Evolutionary conservation across 1,139 yeast species (phyloP), one percentile per base, ranked within the genome.

Genomic region (Candida sp.): DNA sequence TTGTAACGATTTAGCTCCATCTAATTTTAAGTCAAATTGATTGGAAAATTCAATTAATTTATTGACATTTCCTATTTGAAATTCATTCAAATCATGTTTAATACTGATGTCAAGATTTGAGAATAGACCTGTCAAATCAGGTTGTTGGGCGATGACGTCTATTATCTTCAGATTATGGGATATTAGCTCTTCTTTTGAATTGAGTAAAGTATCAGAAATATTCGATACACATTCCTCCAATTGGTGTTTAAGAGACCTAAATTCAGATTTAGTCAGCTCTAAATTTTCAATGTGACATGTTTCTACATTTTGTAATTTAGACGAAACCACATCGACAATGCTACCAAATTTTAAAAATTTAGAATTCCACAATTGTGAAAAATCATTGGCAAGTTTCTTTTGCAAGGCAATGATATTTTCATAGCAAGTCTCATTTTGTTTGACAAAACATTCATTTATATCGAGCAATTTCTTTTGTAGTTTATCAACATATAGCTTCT

Each of bases 401-500:
- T 25, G 29, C 11, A 7, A 11, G 7, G 29, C 7, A 11, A 25
- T 25, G 29, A 25, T 25, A 25, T 25, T 25, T 7, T 11, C 29
- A 25, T 8, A 25, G 29, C 7, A 25, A 25, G 7, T 11, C 29
- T 25, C 29, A 25, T 25, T 25, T 25, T 11, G 29, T 11, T 25
- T 25, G 29, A 25, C 29, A 25, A 25, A 11, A 25, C 11, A 11
- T 25, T 25, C 29, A 25, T 25, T 25, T 11, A 32, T 42, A 21
- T 42, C 41, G 11, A 35, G 23, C 23, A 42, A 35, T 23, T 35
- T 35, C 21, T 27, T 36, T 12, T 37, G 40, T 19, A 45, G 34
- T 22, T 43, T 38, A 5, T 41, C 38, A 15, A 34, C 43, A 19
- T 38, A 43, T 21, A 46, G 37, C 25, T 45, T 46, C 30, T 46